Evolutionary conservation across 345 rosid species (phyloP).

Genomic region (Combretum micranthum): DNA sequence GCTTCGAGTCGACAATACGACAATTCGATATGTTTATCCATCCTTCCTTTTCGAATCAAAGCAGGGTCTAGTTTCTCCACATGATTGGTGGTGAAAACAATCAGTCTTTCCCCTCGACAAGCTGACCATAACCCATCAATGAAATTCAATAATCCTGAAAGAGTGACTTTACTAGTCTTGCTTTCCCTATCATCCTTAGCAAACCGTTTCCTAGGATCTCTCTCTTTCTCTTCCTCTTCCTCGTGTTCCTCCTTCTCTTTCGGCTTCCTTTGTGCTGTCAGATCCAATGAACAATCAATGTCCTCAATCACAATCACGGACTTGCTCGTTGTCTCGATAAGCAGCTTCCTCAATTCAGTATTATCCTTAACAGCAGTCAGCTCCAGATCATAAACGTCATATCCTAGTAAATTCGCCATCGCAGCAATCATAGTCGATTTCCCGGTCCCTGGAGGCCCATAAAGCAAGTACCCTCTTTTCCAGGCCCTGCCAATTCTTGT

Average conservation of each 20-base stretch:
- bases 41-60: constrained; percentile 9
- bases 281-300: constrained; percentile 10
- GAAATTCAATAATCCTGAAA: constrained; percentile 8
- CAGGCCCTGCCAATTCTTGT: constrained; percentile 10
- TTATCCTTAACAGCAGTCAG: constrained; percentile 12
- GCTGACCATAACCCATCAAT: constrained; percentile 11
- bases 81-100: constrained; percentile 6
- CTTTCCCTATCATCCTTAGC: not conserved
- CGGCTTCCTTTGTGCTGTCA: constrained; percentile 8
- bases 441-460: constrained; percentile 13
- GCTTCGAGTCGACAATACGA: constrained; percentile 10
- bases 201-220: not conserved
- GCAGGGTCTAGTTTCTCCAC: constrained; percentile 10
- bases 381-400: constrained; percentile 10
- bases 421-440: constrained; percentile 14
- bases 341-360: constrained; percentile 6
- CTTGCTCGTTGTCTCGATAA: constrained; percentile 8
- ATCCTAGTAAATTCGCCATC: constrained; percentile 9
- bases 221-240: too few relatives aligned
- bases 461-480: constrained; percentile 11
- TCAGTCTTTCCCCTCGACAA: constrained; percentile 2
- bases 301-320: constrained; percentile 17
- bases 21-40: constrained; percentile 13
- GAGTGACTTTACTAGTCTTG: not conserved
- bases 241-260: too few relatives aligned